phyloP scores from a whole-genome alignment of 2,329 filamentous ascomycete genomes.

The Ceratocystis cubensis region DNA sequence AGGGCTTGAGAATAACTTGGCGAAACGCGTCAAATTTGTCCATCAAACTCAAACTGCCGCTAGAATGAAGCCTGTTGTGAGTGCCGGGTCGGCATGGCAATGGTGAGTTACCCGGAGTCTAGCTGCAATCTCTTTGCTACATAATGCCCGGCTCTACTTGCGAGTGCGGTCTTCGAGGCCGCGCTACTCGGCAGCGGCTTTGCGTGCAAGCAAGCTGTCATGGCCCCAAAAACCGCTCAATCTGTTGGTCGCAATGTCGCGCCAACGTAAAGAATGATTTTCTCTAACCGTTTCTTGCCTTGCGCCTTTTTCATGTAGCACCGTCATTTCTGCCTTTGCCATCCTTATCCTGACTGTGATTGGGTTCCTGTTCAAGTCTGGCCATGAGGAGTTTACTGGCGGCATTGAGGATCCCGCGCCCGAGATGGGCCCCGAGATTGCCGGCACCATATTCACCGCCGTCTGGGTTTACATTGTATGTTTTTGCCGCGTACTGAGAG shows the following conservation, averaged over 20 bases:
- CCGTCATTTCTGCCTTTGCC: constrained; percentile 54
- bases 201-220: neutral
- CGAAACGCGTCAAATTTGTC: neutral
- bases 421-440: constrained; percentile 62
- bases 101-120: constrained; percentile 50
- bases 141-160: neutral
- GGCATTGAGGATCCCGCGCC: constrained; percentile 55
- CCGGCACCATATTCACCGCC: constrained; percentile 73
- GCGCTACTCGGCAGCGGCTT: neutral
- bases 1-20: neutral
- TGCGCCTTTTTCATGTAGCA: constrained; percentile 41
- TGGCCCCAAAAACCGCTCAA: neutral
- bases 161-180: neutral
- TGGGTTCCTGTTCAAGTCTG: constrained; percentile 60
- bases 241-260: neutral
- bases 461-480: constrained; percentile 81
- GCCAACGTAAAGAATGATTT: neutral
- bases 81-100: constrained; percentile 85
- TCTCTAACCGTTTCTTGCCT: neutral
- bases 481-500: constrained; percentile 24
- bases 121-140: neutral
- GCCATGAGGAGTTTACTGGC: constrained; percentile 76
- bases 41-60: constrained; percentile 19
- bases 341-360: constrained; percentile 52
- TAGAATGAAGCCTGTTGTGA: constrained; percentile 89